Conservation (phyloP, 805 yeast genomes). For the Yarrowia yakushimensis region DNA sequence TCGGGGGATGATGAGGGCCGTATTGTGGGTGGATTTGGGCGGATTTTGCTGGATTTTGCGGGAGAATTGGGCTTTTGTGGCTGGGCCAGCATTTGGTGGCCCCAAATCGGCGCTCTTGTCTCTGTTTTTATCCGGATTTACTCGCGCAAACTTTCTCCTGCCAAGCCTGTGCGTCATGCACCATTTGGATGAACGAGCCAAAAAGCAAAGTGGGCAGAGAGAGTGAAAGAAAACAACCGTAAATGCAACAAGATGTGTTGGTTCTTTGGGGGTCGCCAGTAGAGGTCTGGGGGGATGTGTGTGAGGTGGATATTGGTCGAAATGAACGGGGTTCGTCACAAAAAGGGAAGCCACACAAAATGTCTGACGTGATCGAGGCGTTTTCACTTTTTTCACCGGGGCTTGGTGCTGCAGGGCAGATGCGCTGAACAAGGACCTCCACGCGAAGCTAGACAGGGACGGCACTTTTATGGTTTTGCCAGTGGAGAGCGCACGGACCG, state of each 20-base stretch:
- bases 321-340: too few species aligned
- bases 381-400: not conserved
- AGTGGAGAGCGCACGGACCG: not conserved
- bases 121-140: too few species aligned
- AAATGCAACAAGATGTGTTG: not conserved
- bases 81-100: too few species aligned
- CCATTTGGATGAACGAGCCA: not conserved
- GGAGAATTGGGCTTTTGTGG: too few species aligned
- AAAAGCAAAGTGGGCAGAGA: not conserved
- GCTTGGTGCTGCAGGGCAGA: slow-evolving; percentile 24
- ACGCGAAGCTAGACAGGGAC: not conserved
- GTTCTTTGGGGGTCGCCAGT: too few species aligned
- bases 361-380: not conserved
- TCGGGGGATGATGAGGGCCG: not conserved
- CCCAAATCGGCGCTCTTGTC: too few species aligned
- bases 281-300: too few species aligned
- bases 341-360: too few species aligned
- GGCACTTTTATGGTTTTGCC: slow-evolving; percentile 19
- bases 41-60: too few species aligned
- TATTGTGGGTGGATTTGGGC: too few species aligned
- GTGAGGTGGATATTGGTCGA: too few species aligned
- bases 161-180: not conserved
- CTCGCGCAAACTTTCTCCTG: not conserved
- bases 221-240: not conserved
- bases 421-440: not conserved